Percentiles rank a stretch among this genome's conserved stretches.
Conservation (phyloP, 345 rosid species). For the Camelina hispida region DNA sequence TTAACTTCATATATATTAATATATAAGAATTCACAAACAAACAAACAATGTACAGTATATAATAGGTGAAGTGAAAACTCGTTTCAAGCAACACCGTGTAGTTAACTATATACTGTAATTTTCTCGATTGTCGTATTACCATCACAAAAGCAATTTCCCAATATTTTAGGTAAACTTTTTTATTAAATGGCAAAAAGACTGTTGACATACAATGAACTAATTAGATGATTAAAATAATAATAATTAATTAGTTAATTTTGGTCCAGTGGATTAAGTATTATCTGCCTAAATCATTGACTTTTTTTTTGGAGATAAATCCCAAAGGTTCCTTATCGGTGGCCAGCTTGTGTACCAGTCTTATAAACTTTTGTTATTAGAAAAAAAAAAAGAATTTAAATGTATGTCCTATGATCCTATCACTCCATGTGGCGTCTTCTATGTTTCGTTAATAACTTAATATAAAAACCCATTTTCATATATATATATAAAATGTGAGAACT, state of each 20-base stretch:
- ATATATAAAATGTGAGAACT: constrained; percentile 27
- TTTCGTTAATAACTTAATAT: not conserved
- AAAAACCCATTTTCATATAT: not conserved
- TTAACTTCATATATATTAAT: not conserved
- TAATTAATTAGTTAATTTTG: not conserved
- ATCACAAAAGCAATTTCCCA: constrained; percentile 2
- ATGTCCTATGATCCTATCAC: constrained; percentile 12
- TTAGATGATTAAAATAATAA: not conserved
- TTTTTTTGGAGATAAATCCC: constrained; percentile 33
- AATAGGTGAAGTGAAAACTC: not conserved
- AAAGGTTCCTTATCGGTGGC: constrained; percentile 39
- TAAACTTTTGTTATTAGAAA: not conserved
- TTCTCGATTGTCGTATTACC: not conserved
- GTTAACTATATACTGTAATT: no score
- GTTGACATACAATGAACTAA: constrained; percentile 27
- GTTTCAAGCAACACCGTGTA: not conserved
- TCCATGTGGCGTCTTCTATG: constrained; percentile 29
- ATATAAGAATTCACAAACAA: not conserved
- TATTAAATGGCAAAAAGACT: not conserved
- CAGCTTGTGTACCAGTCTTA: constrained; percentile 39
- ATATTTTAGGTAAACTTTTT: not conserved
- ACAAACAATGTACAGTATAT: not conserved
- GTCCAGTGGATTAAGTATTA: constrained; percentile 13
- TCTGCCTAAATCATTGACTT: constrained; percentile 40
- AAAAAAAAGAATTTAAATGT: not conserved